These are phyloP conservation scores for Carpinus viminea DNA, from an alignment of 306 rosid genomes.

Conservation along the genomic window DNA sequence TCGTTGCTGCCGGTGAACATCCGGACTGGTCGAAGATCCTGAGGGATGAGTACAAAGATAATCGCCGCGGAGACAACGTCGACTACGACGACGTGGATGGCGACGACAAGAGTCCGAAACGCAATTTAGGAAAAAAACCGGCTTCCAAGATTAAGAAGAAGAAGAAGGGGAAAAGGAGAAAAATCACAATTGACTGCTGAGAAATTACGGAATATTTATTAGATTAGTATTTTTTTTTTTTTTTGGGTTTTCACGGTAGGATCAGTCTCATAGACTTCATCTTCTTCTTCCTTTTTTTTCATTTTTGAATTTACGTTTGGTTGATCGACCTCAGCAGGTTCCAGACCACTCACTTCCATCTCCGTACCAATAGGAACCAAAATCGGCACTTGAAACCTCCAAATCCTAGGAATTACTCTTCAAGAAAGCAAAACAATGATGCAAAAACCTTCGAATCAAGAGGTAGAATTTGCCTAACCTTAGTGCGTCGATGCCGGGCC, in stretches of 20 bases:
- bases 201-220: constrained; percentile 29
- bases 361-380: too few species aligned
- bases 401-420: too few species aligned
- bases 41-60: constrained; percentile 60
- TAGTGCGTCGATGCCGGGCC: too few species aligned
- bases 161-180: neutral
- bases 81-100: constrained; percentile 29
- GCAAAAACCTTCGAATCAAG: too few species aligned
- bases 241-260: neutral
- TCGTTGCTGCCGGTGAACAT: constrained; percentile 64
- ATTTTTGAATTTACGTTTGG: constrained; percentile 6
- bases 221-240: neutral
- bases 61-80: constrained; percentile 26
- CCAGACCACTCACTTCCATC: too few species aligned
- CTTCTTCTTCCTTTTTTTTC: neutral
- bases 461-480: too few species aligned
- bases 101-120: constrained; percentile 60
- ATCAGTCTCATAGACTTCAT: neutral
- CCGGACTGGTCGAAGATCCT: constrained; percentile 94
- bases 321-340: too few species aligned
- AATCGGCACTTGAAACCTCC: too few species aligned
- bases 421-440: too few species aligned
- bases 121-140: constrained; percentile 90
- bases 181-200: neutral
- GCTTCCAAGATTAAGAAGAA: constrained; percentile 64